Percentiles rank a stretch among this genome's conserved stretches.
phyloP scores from a whole-genome alignment of 1,139 yeast species.

The Barnettozyma hawaiiensis region DNA sequence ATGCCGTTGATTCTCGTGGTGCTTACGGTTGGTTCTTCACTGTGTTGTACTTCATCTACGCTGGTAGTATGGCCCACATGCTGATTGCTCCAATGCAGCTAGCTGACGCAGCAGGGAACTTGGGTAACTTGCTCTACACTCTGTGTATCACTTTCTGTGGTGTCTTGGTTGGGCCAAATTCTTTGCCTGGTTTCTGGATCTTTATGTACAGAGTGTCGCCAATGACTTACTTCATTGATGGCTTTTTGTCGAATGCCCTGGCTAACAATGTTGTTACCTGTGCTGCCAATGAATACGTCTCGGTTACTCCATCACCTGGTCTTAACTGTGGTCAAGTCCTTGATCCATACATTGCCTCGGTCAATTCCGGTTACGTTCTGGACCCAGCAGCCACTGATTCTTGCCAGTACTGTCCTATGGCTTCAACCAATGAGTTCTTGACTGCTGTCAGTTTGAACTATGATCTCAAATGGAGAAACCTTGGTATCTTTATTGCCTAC shows the following conservation, averaged over 20 bases:
- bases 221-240: conserved; percentile 51
- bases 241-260: conserved; percentile 48
- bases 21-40: conserved; percentile 59
- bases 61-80: conserved; percentile 56
- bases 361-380: conserved; percentile 50
- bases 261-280: conserved; percentile 46
- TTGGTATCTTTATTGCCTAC: conserved; percentile 39
- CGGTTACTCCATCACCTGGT: conserved; percentile 41
- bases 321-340: conserved; percentile 49
- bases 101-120: conserved; percentile 69
- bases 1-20: conserved; percentile 52
- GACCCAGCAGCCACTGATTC: conserved; percentile 36
- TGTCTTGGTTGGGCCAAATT: conserved; percentile 58
- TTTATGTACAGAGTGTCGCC: conserved; percentile 63
- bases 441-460: conserved; percentile 37
- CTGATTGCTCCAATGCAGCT: conserved; percentile 54
- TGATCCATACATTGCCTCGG: conserved; percentile 35
- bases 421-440: conserved; percentile 46
- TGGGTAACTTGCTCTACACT: conserved; percentile 56
- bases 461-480: conserved; percentile 59
- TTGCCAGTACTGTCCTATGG: conserved; percentile 47
- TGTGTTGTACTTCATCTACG: conserved; percentile 49
- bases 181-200: conserved; percentile 56
- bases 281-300: conserved; percentile 39
- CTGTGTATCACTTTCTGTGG: conserved; percentile 74